phyloP scores from a whole-genome alignment of 2,329 filamentous ascomycete genomes.

The Herpotrichia juniperi region DNA sequence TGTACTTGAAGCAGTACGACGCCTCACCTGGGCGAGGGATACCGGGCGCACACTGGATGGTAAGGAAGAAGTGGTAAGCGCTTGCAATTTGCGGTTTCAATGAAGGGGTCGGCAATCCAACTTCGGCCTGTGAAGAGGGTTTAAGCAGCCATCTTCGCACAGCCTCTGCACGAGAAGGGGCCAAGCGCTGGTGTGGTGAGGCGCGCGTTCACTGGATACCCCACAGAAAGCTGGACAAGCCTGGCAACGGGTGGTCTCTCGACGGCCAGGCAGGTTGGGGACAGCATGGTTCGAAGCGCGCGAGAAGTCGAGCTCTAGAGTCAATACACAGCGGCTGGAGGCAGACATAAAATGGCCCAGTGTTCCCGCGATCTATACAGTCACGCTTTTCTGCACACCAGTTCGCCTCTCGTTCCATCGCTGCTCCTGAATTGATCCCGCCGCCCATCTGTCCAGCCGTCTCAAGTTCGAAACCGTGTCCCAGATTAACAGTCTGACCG shows the following conservation, averaged over 20 bases:
- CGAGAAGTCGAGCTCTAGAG: slow-evolving; percentile 36
- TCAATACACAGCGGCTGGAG: slow-evolving; percentile 42
- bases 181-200: slow-evolving; percentile 39
- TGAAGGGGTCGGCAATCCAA: slow-evolving; percentile 17
- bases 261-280: slow-evolving; percentile 27
- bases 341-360: slow-evolving; percentile 39
- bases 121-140: slow-evolving; percentile 35
- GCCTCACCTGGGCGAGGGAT: slow-evolving; percentile 29
- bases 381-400: slow-evolving; percentile 17
- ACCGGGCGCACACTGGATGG: slow-evolving; percentile 26
- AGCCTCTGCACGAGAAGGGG: slow-evolving; percentile 29
- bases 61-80: slow-evolving; percentile 35
- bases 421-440: slow-evolving; percentile 7
- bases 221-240: slow-evolving; percentile 34
- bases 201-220: slow-evolving; percentile 41
- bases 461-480: slow-evolving; percentile 27
- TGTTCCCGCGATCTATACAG: slow-evolving; percentile 29
- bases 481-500: slow-evolving; percentile 26
- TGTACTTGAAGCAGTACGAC: slow-evolving; percentile 24
- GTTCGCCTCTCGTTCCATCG: slow-evolving; percentile 16
- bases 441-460: slow-evolving; percentile 23
- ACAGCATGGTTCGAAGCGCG: slow-evolving; percentile 42
- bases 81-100: slow-evolving; percentile 40
- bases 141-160: slow-evolving; percentile 32
- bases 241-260: slow-evolving; percentile 32